Conservation (phyloP, 2,329 filamentous ascomycete genomes). For the Ophiostoma populinum region DNA sequence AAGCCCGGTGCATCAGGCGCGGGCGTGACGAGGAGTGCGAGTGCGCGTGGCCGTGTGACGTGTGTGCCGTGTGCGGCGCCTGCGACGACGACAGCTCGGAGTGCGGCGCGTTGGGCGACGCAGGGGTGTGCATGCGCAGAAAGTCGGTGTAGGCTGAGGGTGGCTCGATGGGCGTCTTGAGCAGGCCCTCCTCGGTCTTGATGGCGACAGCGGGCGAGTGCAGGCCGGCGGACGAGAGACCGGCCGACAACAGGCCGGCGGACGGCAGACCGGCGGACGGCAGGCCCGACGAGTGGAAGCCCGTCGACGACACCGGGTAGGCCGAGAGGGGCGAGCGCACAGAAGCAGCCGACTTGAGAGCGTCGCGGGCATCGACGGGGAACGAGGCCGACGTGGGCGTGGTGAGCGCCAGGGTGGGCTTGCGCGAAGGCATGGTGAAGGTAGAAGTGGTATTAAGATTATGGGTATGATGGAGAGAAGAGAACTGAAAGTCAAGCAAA, state of each 20-base stretch:
- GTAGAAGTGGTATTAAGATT: neutral
- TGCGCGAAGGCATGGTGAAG: constrained; percentile 31
- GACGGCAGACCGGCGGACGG: constrained; percentile 25
- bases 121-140: constrained; percentile 45
- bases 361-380: constrained; percentile 22
- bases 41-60: neutral
- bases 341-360: constrained; percentile 22
- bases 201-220: constrained; percentile 32
- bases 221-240: constrained; percentile 20
- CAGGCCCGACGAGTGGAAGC: constrained; percentile 17
- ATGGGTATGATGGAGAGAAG: neutral
- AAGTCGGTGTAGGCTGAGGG: constrained; percentile 86
- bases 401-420: constrained; percentile 40
- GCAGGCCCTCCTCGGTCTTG: constrained; percentile 47
- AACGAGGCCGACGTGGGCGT: constrained; percentile 47
- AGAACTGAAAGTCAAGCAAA: constrained; percentile 23
- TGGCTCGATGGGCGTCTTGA: constrained; percentile 78
- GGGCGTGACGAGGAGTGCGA: neutral
- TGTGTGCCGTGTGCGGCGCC: neutral
- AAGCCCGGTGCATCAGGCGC: constrained; percentile 5
- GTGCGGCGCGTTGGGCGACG: constrained; percentile 7
- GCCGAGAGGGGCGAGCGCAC: constrained; percentile 52
- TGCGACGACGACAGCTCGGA: neutral
- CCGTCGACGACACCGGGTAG: constrained; percentile 21
- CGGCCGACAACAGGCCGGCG: constrained; percentile 25